Evolutionary conservation across 2,329 filamentous ascomycete genomes (phyloP), one percentile per base, ranked within the genome.

Genomic region (Pestalotiopsis sp.): DNA sequence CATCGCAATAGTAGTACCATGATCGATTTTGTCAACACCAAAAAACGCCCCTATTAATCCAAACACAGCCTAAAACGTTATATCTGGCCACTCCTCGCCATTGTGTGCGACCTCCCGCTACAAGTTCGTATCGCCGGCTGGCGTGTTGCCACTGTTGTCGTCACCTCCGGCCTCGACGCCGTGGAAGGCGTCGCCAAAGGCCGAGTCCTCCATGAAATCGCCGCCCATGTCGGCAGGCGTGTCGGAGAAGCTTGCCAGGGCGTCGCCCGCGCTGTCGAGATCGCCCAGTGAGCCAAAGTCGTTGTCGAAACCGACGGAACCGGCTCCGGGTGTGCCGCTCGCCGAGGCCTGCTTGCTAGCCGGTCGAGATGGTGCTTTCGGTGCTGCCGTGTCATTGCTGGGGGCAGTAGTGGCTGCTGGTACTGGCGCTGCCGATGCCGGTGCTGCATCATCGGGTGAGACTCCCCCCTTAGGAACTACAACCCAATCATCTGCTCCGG

Each of bases 121-220:
- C 70, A 76, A 73, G 69, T 70, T 73, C 52, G 25, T 62, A 36
- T 73, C 73, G 20, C 75, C 77, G 9, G 73, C 75, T 11, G 77
- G 76, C 0, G 77, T 78, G 59, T 72, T 73, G 17, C 73, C 73
- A n/a, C 71, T 73, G n/a, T 74, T 72, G 20, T 75, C 72, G 20
- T 60, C 68, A 25, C 65, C 65, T 27, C 20, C 59, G 27, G 27
- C 41, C 27, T 84, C 85, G 13, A 90, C 86, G 4, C 87, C 89
- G 74, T 94, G 92, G 80, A 95, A 93, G 0, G 93, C 93, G 74
- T 96, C 92, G 2, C 92, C 93, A 81, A 96, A 96, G 1, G 92
- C 93, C 45, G 91, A 93, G 75, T 94, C 92, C 71, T 91, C 91
- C 82, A 91, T 87, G 73, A 88, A 78, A 9, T 86, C 88, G 57